phyloP scores from a whole-genome alignment of 768 basidiomycete genomes.

The Tephrocybe sp. region DNA sequence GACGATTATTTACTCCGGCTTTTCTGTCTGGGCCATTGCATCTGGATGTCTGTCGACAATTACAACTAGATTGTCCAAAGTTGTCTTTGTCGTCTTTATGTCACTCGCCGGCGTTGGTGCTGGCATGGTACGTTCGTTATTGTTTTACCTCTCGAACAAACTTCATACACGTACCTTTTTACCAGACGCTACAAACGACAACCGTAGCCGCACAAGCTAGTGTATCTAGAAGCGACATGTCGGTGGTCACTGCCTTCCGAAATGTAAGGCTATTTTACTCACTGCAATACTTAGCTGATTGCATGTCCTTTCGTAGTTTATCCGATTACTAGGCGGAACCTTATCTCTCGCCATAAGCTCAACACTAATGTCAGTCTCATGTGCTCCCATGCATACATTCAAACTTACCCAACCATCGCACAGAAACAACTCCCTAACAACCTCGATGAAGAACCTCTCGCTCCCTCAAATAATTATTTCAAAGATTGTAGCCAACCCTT shows the following conservation, averaged over 20 bases:
- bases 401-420: conserved; percentile 6
- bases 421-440: conserved; percentile 50
- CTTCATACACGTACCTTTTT: too few relatives aligned
- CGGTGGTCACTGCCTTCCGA: conserved; percentile 68
- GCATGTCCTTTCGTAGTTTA: conserved; percentile 41
- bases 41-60: conserved; percentile 72
- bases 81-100: conserved; percentile 61
- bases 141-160: not conserved
- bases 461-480: conserved; percentile 39
- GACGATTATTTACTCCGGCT: conserved; percentile 64
- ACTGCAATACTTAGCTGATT: not conserved
- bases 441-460: conserved; percentile 36
- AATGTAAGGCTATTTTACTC: conserved; percentile 47
- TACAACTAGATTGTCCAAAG: conserved; percentile 44
- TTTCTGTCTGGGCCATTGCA: conserved; percentile 67
- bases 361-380: conserved; percentile 48
- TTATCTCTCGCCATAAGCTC: conserved; percentile 62
- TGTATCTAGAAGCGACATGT: conserved; percentile 71
- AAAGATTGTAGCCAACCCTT: conserved; percentile 51
- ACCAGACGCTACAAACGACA: conserved; percentile 58
- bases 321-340: conserved; percentile 70
- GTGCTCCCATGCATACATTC: not conserved
- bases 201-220: conserved; percentile 75
- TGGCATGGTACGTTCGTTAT: conserved; percentile 43
- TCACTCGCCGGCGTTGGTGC: conserved; percentile 60